phyloP scores from a whole-genome alignment of 1,284 basidiomycete species.

The Irpex sp. region DNA sequence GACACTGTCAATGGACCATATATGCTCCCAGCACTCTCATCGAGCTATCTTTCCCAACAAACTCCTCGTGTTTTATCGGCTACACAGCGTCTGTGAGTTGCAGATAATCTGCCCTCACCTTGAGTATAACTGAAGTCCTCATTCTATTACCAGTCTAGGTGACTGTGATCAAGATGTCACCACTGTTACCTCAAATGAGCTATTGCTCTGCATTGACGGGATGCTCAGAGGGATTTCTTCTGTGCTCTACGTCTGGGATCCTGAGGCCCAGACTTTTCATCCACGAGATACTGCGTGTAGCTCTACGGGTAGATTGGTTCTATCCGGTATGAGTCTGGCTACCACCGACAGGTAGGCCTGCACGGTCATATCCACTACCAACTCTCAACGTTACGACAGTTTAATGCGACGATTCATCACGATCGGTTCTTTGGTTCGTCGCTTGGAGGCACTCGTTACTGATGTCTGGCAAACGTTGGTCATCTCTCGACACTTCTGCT shows the following conservation, averaged over 20 bases:
- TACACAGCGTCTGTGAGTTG: conserved; percentile 50
- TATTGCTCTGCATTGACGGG: conserved; percentile 47
- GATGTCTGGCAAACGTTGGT: conserved; percentile 1
- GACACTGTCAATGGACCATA: conserved; percentile 40
- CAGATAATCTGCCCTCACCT: not conserved
- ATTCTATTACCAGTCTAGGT: conserved; percentile 18
- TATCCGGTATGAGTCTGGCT: conserved; percentile 32
- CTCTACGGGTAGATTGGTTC: conserved; percentile 7
- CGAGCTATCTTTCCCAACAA: conserved; percentile 65
- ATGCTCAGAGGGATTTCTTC: conserved; percentile 63
- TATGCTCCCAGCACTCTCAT: conserved; percentile 24
- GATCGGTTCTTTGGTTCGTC: conserved; percentile 58
- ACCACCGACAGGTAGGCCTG: conserved; percentile 47
- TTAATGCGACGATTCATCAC: conserved; percentile 53
- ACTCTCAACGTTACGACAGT: conserved; percentile 28
- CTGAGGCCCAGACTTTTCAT: conserved; percentile 42
- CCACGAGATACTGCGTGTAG: conserved; percentile 26
- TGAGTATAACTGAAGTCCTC: not conserved
- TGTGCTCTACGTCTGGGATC: conserved; percentile 55
- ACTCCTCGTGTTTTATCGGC: conserved; percentile 42
- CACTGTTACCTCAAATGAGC: conserved; percentile 39
- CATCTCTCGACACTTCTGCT: not conserved
- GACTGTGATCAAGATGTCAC: conserved; percentile 29
- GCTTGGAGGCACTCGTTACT: conserved; percentile 49
- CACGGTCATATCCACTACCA: not conserved